phyloP scores from a whole-genome alignment of 2,329 filamentous ascomycete species.

The Alternaria brassicae region DNA sequence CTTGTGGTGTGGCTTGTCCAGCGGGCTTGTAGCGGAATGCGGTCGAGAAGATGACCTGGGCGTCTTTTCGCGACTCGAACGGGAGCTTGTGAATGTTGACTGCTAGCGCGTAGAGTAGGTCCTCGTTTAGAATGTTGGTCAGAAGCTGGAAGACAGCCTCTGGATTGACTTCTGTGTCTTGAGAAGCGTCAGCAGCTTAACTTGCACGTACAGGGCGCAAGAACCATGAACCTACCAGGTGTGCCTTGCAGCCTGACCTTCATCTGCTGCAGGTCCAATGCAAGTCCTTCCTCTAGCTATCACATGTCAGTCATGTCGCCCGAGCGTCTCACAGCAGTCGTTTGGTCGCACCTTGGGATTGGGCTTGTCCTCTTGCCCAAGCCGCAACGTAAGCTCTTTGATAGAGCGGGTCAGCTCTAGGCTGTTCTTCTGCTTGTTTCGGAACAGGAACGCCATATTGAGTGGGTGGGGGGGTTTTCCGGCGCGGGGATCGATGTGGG shows the following conservation, averaged over 20 bases:
- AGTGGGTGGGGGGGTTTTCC: constrained; percentile 19
- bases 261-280: constrained; percentile 86
- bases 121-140: constrained; percentile 83
- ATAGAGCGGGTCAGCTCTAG: constrained; percentile 68
- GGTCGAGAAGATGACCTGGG: constrained; percentile 94
- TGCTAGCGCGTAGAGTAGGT: constrained; percentile 84
- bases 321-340: constrained; percentile 1
- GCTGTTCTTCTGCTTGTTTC: constrained; percentile 67
- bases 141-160: constrained; percentile 90
- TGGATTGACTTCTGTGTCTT: constrained; percentile 84
- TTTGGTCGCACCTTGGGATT: constrained; percentile 60
- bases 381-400: constrained; percentile 67
- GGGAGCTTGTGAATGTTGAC: constrained; percentile 83
- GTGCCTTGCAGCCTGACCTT: constrained; percentile 93
- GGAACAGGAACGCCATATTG: constrained; percentile 74
- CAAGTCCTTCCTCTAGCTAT: constrained; percentile 83
- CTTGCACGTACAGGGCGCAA: not conserved
- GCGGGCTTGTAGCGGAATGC: constrained; percentile 87
- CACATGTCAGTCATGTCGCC: constrained; percentile 27
- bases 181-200: constrained; percentile 21
- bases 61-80: constrained; percentile 95
- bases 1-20: constrained; percentile 76
- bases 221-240: constrained; percentile 66
- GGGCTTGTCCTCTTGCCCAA: constrained; percentile 63
- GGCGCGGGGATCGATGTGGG: constrained; percentile 26